Conservation (phyloP, 768 basidiomycete genomes). For the Mycena filopes region DNA sequence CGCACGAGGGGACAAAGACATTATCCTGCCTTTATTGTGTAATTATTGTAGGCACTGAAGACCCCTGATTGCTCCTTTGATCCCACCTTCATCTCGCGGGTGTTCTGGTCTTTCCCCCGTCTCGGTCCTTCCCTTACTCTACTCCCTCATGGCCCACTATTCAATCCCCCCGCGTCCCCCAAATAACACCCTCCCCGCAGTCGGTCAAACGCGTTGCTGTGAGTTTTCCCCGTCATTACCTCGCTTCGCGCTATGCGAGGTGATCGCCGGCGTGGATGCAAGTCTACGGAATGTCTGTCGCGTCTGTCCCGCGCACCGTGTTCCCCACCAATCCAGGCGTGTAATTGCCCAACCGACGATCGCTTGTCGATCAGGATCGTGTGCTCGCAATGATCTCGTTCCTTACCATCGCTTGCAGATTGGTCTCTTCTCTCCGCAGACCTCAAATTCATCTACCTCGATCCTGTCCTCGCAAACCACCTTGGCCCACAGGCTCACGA, state of each 20-base stretch:
- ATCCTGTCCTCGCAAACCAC: conserved; percentile 80
- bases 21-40: no score
- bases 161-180: conserved; percentile 48
- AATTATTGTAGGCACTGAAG: background rate
- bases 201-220: conserved; percentile 85
- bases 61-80: conserved; percentile 23
- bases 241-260: conserved; percentile 33
- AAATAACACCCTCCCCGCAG: conserved; percentile 55
- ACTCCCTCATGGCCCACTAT: conserved; percentile 22
- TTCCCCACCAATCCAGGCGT: background rate
- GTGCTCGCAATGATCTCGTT: conserved; percentile 36
- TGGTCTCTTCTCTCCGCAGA: conserved; percentile 85
- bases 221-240: conserved; percentile 48
- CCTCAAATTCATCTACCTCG: conserved; percentile 84
- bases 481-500: conserved; percentile 76
- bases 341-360: conserved; percentile 39
- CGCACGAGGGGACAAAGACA: no score
- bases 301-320: background rate
- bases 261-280: conserved; percentile 44
- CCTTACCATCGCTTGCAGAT: conserved; percentile 56
- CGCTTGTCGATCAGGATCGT: conserved; percentile 48
- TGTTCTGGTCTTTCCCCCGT: conserved; percentile 9
- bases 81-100: conserved; percentile 5
- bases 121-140: conserved; percentile 3
- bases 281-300: background rate